These are phyloP conservation scores for Echeveria elegans DNA, from an alignment of 164 flowering plant genomes.

Conservation along the genomic window DNA sequence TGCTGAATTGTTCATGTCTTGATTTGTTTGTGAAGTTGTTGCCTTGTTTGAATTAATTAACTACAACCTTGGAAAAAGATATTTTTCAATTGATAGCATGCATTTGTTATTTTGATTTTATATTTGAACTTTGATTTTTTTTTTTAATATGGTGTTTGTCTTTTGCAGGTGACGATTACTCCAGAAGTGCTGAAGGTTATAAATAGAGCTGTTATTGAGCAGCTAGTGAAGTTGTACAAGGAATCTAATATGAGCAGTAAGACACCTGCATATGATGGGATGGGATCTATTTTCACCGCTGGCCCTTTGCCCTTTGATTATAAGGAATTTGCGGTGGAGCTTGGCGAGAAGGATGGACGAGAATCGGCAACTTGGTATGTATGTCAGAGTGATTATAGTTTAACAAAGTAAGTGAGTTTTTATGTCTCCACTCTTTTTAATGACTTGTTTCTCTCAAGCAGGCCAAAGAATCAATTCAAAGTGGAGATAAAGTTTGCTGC, in stretches of 20 bases:
- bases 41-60: too few species aligned
- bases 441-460: constrained; percentile 15
- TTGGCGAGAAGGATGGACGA: constrained; percentile 22
- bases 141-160: too few species aligned
- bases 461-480: constrained; percentile 47
- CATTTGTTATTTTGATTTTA: too few species aligned
- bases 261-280: constrained; percentile 64
- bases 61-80: too few species aligned
- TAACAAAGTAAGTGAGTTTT: too few species aligned
- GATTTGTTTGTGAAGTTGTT: too few species aligned
- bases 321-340: constrained; percentile 41
- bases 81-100: too few species aligned
- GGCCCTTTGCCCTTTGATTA: constrained; percentile 47
- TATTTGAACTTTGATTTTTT: too few species aligned
- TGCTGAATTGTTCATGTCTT: too few species aligned
- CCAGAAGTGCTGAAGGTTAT: constrained; percentile 52
- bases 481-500: constrained; percentile 55
- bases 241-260: constrained; percentile 29
- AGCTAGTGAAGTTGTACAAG: constrained; percentile 19
- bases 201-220: constrained; percentile 29
- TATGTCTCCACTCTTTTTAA: too few species aligned
- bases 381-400: too few species aligned
- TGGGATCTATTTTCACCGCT: constrained; percentile 52
- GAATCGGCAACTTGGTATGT: constrained; percentile 15
- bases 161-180: constrained; percentile 44